Percentiles rank a stretch among this genome's conserved stretches.
phyloP scores from a whole-genome alignment of 192 early-diverging fungal species.

The Dimargaris verticillata region DNA sequence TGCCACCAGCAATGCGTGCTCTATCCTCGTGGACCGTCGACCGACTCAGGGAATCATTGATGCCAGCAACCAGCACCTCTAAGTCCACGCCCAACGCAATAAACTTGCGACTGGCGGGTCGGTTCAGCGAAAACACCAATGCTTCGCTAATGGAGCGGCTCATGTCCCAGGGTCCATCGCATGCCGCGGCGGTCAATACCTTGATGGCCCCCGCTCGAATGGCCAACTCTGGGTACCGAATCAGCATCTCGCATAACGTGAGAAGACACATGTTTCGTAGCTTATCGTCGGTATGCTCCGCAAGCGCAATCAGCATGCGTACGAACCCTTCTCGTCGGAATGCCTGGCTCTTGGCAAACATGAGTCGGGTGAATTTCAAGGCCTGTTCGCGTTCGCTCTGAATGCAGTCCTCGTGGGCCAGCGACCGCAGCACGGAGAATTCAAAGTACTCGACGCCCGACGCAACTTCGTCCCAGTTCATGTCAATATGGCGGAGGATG shows the following conservation, averaged over 20 bases:
- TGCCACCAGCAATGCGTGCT: conserved; percentile 24
- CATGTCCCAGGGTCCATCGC: conserved; percentile 29
- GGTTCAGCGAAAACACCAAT: conserved; percentile 22
- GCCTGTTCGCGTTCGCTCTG: conserved; percentile 32
- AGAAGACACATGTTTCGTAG: conserved; percentile 28
- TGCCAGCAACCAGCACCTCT: conserved; percentile 22
- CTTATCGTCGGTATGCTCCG: conserved; percentile 28
- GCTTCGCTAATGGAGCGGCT: conserved; percentile 22
- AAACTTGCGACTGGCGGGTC: conserved; percentile 18
- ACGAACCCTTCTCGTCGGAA: conserved; percentile 5
- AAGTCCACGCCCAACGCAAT: conserved; percentile 21
- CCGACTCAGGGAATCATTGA: conserved; percentile 23
- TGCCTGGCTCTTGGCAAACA: conserved; percentile 13
- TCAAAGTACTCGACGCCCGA: conserved; percentile 20
- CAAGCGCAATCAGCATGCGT: conserved; percentile 22
- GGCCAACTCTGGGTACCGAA: conserved; percentile 14
- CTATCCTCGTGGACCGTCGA: conserved; percentile 23
- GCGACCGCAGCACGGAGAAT: conserved; percentile 22
- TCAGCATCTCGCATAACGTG: conserved; percentile 29
- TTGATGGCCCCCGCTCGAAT: conserved; percentile 16
- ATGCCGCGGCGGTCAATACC: conserved; percentile 22
- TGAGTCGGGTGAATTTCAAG: conserved; percentile 27
- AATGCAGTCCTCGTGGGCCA: conserved; percentile 18
- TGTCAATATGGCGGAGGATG: conserved; percentile 15
- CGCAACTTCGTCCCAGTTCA: conserved; percentile 13